Base-by-base conservation (phyloP, 441 rosid species). In the Metrosideros polymorpha region DNA sequence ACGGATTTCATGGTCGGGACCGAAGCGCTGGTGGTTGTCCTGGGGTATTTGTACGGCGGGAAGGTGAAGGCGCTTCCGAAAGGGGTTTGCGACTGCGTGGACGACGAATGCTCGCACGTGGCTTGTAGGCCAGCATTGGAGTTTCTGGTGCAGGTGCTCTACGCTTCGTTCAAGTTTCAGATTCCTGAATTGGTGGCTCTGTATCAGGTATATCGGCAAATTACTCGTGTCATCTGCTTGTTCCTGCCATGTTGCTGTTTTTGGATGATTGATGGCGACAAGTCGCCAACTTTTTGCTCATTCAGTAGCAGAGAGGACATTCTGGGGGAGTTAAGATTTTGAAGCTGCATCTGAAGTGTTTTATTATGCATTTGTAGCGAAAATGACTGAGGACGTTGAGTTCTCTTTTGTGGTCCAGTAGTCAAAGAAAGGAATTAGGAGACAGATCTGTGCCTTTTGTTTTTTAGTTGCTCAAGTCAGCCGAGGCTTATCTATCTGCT, bases 121-220 rank as follows among this genome's bases (percentile, higher is more conserved):
- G 95, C 92, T 63, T 97, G 99, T 82, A 87, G 98, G 27, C 98
- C 99, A 2, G 94, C 93, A 0, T 86, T 96, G 19, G 94, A 95
- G 86, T 95, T 94, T 87, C 83, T 91, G 91, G 90, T 94, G 79
- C 97, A 97, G 89, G 89, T 95, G 86, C 92, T 97, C 27, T 95
- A 95, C 76, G 93, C 92, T 22, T 91, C 99, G 86, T 95, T 86
- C 87, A 87, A 86, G 29, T 97, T 97, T 88, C 93, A 93, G 85
- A 90, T 96, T 83, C 88, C 94, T 4, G 97, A 97, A 39, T 75
- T 95, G 88, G 91, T 90, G 49, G 91, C 94, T 85, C 89, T 95
- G n/a, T 97, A 91, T 89, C 96, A 95, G 98, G 99, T 94, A 53
- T 39, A 12, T 39, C n/a, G 9, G 47, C 79, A 71, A 71, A 39